Conservation (phyloP, 163 green algal genomes). For the Botryococcus braunii region DNA sequence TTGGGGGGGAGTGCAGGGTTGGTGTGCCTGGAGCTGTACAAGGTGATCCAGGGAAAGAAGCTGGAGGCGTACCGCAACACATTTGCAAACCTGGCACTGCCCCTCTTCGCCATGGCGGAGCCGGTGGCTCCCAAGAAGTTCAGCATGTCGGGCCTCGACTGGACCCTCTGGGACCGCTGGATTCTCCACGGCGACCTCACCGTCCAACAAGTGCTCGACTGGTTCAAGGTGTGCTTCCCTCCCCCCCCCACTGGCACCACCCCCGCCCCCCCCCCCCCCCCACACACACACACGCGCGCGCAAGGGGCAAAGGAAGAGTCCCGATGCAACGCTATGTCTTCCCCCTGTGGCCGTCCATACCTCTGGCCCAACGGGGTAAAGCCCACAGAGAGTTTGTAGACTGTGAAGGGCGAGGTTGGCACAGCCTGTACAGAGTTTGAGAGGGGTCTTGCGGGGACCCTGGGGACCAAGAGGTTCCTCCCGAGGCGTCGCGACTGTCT, state of each 20-base stretch:
- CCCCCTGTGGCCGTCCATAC: too few relatives aligned
- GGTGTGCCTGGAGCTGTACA: slow-evolving; percentile 97
- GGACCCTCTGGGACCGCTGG: slow-evolving; percentile 96
- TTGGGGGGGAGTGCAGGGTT: slow-evolving; percentile 73
- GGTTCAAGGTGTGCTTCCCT: slow-evolving; percentile 41
- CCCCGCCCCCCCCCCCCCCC: too few relatives aligned
- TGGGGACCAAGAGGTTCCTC: too few relatives aligned
- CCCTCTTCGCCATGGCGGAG: slow-evolving; percentile 95
- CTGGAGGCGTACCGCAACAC: slow-evolving; percentile 92
- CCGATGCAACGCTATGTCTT: background rate
- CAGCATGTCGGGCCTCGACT: slow-evolving; percentile 59
- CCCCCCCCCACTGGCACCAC: background rate
- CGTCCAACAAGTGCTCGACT: slow-evolving; percentile 74
- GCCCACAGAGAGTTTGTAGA: too few relatives aligned
- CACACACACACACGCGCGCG: too few relatives aligned
- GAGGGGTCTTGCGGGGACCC: too few relatives aligned
- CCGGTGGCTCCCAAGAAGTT: slow-evolving; percentile 77
- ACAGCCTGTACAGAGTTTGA: too few relatives aligned
- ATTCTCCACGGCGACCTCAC: slow-evolving; percentile 92
- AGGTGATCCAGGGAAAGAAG: slow-evolving; percentile 60
- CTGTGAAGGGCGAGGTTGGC: too few relatives aligned
- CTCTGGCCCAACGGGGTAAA: too few relatives aligned
- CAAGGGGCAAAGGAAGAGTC: background rate
- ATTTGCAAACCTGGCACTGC: slow-evolving; percentile 96
- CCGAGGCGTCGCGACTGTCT: too few relatives aligned